A percentile compares a stretch with the other conserved stretches of the same genome.
Conservation (phyloP, 1,284 basidiomycete genomes). For the Butyriboletus appendiculatus region DNA sequence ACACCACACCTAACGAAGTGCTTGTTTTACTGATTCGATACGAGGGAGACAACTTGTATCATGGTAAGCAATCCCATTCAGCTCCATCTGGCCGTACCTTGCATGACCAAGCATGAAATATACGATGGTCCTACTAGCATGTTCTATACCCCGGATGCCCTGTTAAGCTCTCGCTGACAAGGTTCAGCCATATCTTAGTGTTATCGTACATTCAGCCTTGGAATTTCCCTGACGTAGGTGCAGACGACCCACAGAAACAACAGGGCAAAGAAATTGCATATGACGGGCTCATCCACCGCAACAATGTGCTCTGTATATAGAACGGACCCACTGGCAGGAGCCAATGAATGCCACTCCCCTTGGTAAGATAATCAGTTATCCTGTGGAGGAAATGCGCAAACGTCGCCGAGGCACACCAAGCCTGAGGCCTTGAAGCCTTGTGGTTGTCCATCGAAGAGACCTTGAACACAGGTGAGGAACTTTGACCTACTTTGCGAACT, state of each 20-base stretch:
- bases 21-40: not conserved
- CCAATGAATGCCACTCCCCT: not conserved
- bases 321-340: not conserved
- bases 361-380: not conserved
- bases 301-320: not conserved
- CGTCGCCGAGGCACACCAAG: not conserved
- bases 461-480: not conserved
- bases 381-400: not conserved
- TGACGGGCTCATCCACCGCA: not conserved
- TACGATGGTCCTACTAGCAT: not conserved
- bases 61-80: not conserved
- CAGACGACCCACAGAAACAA: not conserved
- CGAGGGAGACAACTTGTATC: not conserved
- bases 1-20: not conserved
- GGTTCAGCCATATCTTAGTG: not conserved
- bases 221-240: not conserved
- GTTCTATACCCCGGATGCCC: not conserved
- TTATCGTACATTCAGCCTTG: not conserved
- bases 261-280: not conserved
- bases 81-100: not conserved
- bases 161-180: not conserved
- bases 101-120: not conserved
- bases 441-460: not conserved
- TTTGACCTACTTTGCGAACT: not conserved
- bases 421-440: too few species aligned